Conservation (phyloP, 805 yeast species). For the Sungouiella blattae region DNA sequence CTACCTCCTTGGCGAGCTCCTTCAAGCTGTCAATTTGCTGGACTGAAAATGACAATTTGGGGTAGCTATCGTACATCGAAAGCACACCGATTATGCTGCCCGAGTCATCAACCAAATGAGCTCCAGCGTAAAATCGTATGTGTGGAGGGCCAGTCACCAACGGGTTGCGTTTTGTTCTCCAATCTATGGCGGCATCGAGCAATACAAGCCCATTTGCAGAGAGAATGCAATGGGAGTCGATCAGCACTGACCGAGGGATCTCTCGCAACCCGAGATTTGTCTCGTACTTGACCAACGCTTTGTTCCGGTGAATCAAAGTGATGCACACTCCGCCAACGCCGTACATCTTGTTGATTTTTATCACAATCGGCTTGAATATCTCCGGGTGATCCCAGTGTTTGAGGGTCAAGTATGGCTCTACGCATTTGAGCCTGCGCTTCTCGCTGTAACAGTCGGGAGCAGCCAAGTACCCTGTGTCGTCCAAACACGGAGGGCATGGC, state of each 20-base stretch:
- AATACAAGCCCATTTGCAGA: slow-evolving; percentile 54
- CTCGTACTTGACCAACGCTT: slow-evolving; percentile 49
- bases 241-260: slow-evolving; percentile 52
- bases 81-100: slow-evolving; percentile 53
- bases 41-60: slow-evolving; percentile 35
- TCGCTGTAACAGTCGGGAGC: slow-evolving; percentile 63
- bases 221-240: slow-evolving; percentile 68
- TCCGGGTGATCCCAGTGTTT: slow-evolving; percentile 49
- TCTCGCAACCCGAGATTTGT: slow-evolving; percentile 45
- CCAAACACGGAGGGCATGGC: slow-evolving; percentile 53
- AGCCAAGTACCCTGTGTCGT: slow-evolving; percentile 42
- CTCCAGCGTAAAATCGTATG: slow-evolving; percentile 63
- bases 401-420: slow-evolving; percentile 33
- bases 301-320: slow-evolving; percentile 49
- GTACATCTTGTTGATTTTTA: slow-evolving; percentile 38
- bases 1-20: slow-evolving; percentile 38
- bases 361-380: slow-evolving; percentile 36
- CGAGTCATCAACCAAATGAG: slow-evolving; percentile 44
- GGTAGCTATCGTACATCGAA: slow-evolving; percentile 51
- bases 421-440: slow-evolving; percentile 39
- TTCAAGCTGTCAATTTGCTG: slow-evolving; percentile 34
- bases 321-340: slow-evolving; percentile 53
- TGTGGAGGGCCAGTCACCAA: slow-evolving; percentile 59
- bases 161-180: slow-evolving; percentile 66
- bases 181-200: slow-evolving; percentile 60